Evolutionary conservation across 306 rosid species (phyloP).

Genomic region (Pyrus communis): DNA sequence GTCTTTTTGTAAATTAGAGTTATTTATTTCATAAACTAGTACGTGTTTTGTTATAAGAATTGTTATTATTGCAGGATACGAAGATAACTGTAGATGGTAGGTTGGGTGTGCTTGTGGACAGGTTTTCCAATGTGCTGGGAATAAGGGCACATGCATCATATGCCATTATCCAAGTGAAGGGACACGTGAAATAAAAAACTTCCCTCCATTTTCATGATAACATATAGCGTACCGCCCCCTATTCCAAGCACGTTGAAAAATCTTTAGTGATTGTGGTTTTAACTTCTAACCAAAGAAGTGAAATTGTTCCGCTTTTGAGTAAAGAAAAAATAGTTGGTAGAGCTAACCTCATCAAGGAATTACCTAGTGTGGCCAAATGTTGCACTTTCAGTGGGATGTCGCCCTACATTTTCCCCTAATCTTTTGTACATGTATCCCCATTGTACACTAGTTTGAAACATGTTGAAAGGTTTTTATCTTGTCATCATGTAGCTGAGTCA

Average conservation of each 20-base stretch:
- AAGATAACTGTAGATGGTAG: conserved; percentile 26
- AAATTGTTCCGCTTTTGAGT: conserved; percentile 43
- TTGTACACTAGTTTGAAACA: too few species aligned
- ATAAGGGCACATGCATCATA: too few species aligned
- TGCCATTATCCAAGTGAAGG: too few species aligned
- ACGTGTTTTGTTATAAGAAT: background rate
- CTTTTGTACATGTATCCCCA: too few species aligned
- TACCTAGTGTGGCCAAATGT: conserved; percentile 25
- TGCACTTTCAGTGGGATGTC: background rate
- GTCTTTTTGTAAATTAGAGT: background rate
- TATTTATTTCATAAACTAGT: background rate
- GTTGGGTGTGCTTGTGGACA: conserved; percentile 6
- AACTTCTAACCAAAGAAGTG: conserved; percentile 26
- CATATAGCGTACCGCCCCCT: too few species aligned
- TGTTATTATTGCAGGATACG: conserved; percentile 36
- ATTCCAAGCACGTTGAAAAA: too few species aligned
- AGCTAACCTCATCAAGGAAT: conserved; percentile 23
- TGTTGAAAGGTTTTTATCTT: too few species aligned
- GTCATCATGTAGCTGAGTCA: too few species aligned
- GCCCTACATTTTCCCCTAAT: too few species aligned
- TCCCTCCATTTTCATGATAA: too few species aligned
- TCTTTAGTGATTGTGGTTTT: conserved; percentile 9
- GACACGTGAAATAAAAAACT: too few species aligned
- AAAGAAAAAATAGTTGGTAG: conserved; percentile 29
- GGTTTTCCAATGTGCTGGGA: too few species aligned